phyloP scores from a whole-genome alignment of 495 filamentous ascomycete species.

The Penicillium silybi region DNA sequence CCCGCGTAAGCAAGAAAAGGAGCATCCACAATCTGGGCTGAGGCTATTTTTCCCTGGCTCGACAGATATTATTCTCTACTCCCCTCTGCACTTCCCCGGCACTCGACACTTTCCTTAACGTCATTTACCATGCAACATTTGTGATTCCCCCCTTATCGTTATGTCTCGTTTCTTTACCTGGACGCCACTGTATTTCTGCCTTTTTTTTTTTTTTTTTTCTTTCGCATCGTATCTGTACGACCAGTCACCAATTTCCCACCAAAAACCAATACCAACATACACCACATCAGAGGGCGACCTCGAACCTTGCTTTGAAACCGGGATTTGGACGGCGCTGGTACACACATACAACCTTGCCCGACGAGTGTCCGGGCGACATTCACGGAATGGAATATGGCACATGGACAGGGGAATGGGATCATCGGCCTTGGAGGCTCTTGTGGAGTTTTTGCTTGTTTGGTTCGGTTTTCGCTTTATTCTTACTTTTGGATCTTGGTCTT shows the following conservation, averaged over 20 bases:
- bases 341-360: conserved; percentile 2
- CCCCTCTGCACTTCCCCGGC: neutral
- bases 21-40: conserved; percentile 49
- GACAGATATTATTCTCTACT: neutral
- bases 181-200: conserved; percentile 17
- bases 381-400: conserved; percentile 10
- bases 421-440: conserved; percentile 7
- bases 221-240: neutral
- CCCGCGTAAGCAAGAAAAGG: conserved; percentile 45
- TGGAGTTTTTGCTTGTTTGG: conserved; percentile 5
- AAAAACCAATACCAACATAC: conserved; percentile 19
- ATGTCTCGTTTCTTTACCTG: conserved; percentile 8
- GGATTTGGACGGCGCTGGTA: conserved; percentile 17
- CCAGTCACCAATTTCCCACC: neutral
- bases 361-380: conserved; percentile 1
- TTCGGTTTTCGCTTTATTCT: conserved; percentile 1
- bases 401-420: conserved; percentile 11
- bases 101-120: neutral
- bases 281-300: conserved; percentile 28
- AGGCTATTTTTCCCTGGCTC: neutral
- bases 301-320: conserved; percentile 15
- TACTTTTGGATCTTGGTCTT: conserved; percentile 5
- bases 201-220: conserved; percentile 1
- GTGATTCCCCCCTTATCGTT: conserved; percentile 10
- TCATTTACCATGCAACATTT: neutral